A percentile compares a stretch with the other conserved stretches of the same genome.
Evolutionary conservation across 495 filamentous ascomycete genomes (phyloP).

Genomic region (Xylaria curta): DNA sequence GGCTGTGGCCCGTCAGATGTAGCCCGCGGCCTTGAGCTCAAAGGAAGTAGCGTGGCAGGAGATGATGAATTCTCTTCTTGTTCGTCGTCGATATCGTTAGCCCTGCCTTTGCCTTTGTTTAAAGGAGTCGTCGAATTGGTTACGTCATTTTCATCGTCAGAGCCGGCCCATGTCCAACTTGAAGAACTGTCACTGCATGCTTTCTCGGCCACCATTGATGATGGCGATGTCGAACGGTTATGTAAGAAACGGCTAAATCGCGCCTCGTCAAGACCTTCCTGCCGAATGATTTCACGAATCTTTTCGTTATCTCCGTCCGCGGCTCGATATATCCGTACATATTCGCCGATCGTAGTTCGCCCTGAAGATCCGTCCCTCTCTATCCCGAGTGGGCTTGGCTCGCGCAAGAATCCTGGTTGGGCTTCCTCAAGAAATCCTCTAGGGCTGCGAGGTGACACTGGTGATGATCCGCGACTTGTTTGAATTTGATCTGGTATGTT

Average conservation of each 20-base stretch:
- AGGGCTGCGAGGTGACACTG: constrained; percentile 21
- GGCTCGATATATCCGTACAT: constrained; percentile 58
- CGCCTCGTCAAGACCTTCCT: constrained; percentile 51
- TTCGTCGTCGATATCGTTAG: constrained; percentile 14
- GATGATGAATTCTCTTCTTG: background rate
- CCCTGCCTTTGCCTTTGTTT: constrained; percentile 50
- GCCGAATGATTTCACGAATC: constrained; percentile 66
- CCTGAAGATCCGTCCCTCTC: constrained; percentile 16
- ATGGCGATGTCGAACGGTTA: constrained; percentile 23
- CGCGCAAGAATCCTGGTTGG: constrained; percentile 20
- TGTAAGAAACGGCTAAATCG: constrained; percentile 25
- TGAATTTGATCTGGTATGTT: constrained; percentile 26
- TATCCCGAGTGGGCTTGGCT: constrained; percentile 15
- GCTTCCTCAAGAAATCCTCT: constrained; percentile 19
- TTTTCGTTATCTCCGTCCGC: constrained; percentile 64
- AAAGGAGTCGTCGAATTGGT: constrained; percentile 21
- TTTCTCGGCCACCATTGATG: constrained; percentile 31
- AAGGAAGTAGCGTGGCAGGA: constrained; percentile 19
- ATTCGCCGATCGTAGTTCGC: constrained; percentile 48
- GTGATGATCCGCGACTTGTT: constrained; percentile 21
- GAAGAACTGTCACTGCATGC: constrained; percentile 39
- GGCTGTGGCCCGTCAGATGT: constrained; percentile 55
- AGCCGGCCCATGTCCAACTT: constrained; percentile 42
- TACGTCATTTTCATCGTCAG: constrained; percentile 39
- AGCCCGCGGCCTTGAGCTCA: constrained; percentile 40